These are phyloP conservation scores for Chalaropsis ovoidea DNA, from an alignment of 2,329 filamentous ascomycete genomes.

Conservation along the genomic window DNA sequence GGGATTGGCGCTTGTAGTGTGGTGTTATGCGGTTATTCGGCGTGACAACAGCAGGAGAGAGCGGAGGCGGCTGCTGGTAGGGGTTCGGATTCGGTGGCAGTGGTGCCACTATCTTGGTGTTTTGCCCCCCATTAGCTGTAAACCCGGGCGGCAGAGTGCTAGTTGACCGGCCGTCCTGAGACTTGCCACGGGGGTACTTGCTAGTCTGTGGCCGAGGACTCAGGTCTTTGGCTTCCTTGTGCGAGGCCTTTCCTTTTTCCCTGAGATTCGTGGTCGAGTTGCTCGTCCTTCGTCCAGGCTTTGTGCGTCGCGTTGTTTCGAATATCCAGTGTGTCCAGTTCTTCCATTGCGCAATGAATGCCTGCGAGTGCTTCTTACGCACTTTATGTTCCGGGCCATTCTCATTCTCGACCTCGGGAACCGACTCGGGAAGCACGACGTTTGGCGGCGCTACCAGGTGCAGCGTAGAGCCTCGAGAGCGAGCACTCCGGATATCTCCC, in stretches of 20 bases:
- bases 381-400: conserved; percentile 37
- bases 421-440: conserved; percentile 34
- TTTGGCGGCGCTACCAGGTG: conserved; percentile 66
- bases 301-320: conserved; percentile 46
- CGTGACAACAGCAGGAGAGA: conserved; percentile 20
- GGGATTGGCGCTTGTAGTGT: conserved; percentile 60
- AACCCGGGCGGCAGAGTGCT: conserved; percentile 42
- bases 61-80: conserved; percentile 15
- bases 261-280: conserved; percentile 51
- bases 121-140: conserved; percentile 45
- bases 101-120: conserved; percentile 29
- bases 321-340: conserved; percentile 55
- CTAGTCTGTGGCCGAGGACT: conserved; percentile 52
- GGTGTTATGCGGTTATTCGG: conserved; percentile 22
- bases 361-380: conserved; percentile 48
- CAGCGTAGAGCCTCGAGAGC: conserved; percentile 72
- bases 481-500: conserved; percentile 53
- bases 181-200: conserved; percentile 33
- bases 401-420: conserved; percentile 26
- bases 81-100: conserved; percentile 22
- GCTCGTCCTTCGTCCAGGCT: conserved; percentile 43
- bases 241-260: conserved; percentile 36
- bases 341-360: conserved; percentile 52
- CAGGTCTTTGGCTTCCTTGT: conserved; percentile 36
- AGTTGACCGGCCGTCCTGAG: conserved; percentile 30